phyloP scores from a whole-genome alignment of 2,329 filamentous ascomycete genomes.

The Pseudocercospora fijiensis region DNA sequence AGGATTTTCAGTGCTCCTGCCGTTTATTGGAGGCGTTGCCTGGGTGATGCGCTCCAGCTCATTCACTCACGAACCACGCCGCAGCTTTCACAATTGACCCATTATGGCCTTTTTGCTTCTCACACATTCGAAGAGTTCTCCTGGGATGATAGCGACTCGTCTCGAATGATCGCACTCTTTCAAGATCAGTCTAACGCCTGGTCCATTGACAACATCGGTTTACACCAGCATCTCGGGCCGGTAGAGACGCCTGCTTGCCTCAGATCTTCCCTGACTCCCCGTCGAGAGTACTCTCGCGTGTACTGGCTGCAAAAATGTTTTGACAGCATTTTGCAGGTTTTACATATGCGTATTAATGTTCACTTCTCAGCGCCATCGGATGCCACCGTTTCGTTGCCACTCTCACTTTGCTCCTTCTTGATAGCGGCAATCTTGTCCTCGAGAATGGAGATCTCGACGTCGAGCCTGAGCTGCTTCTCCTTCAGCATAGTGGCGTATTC shows the following conservation, averaged over 20 bases:
- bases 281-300: neutral
- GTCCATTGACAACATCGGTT: too few relatives aligned
- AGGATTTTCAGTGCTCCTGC: neutral
- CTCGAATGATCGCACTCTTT: neutral
- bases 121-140: neutral
- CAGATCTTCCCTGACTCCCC: neutral
- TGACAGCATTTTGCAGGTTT: neutral
- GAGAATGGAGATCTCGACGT: slow-evolving; percentile 74
- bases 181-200: neutral
- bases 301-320: neutral
- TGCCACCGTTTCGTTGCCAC: neutral
- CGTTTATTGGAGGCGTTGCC: neutral
- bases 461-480: slow-evolving; percentile 68
- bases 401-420: slow-evolving; percentile 29
- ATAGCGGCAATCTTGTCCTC: slow-evolving; percentile 69
- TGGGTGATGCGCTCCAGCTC: neutral
- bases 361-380: neutral
- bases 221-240: too few relatives aligned
- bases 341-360: neutral
- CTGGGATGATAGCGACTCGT: neutral
- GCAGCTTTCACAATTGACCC: neutral
- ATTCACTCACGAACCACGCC: neutral
- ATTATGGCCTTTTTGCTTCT: neutral
- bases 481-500: slow-evolving; percentile 70
- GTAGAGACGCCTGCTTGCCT: too few relatives aligned